phyloP scores from a whole-genome alignment of 805 yeast genomes.

The Aciculoconidium aculeatum region DNA sequence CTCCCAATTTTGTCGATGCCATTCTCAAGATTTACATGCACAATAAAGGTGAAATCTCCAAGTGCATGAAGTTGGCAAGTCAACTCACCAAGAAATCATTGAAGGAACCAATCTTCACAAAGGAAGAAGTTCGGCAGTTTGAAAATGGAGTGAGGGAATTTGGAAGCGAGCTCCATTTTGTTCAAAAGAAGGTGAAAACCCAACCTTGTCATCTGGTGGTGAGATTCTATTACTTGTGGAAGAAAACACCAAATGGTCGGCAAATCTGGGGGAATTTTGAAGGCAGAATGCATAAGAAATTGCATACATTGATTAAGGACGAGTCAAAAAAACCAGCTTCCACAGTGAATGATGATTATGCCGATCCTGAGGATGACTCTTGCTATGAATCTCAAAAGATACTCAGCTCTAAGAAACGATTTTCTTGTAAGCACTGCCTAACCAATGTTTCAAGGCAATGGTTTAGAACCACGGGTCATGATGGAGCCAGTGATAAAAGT shows the following conservation, averaged over 20 bases:
- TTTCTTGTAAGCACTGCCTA: conserved; percentile 69
- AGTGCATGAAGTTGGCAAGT: conserved; percentile 43
- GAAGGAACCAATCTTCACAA: conserved; percentile 70
- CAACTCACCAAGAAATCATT: conserved; percentile 51
- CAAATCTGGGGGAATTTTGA: conserved; percentile 76
- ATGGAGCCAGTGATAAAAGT: conserved; percentile 13
- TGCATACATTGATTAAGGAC: conserved; percentile 27
- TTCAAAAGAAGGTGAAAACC: conserved; percentile 62
- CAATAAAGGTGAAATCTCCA: conserved; percentile 42
- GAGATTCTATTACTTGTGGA: conserved; percentile 86
- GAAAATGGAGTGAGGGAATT: conserved; percentile 66
- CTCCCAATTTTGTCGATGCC: conserved; percentile 82
- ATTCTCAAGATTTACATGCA: conserved; percentile 52
- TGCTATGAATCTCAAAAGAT: conserved; percentile 56
- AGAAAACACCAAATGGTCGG: conserved; percentile 73
- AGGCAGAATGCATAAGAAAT: conserved; percentile 60
- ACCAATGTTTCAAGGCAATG: conserved; percentile 53
- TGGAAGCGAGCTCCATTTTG: conserved; percentile 79
- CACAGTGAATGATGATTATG: conserved; percentile 39
- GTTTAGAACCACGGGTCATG: conserved; percentile 65
- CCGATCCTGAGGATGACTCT: conserved; percentile 67
- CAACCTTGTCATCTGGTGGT: conserved; percentile 78
- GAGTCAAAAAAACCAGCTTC: conserved; percentile 11
- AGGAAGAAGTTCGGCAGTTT: conserved; percentile 59
- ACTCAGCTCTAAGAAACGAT: conserved; percentile 27